Evolutionary conservation across 1,284 basidiomycete genomes (phyloP).

Genomic region (Heterobasidion irregulare): DNA sequence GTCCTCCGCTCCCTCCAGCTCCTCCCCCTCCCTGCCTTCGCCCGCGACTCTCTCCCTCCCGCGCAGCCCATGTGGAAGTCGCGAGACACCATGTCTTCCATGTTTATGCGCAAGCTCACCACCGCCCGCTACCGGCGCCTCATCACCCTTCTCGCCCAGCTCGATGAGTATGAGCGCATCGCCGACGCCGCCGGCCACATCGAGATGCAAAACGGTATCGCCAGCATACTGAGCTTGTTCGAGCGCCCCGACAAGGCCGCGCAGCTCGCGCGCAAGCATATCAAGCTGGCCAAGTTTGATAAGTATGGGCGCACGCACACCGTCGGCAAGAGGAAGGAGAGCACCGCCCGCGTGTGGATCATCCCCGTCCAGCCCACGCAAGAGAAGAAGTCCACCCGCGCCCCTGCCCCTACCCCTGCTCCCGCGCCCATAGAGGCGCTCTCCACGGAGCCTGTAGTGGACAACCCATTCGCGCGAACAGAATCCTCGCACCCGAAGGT

Average conservation of each 20-base stretch:
- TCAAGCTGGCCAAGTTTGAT: slow-evolving; percentile 58
- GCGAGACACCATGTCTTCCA: slow-evolving; percentile 46
- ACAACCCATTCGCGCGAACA: slow-evolving; percentile 8
- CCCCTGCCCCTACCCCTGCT: slow-evolving; percentile 2
- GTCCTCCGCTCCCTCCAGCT: slow-evolving; percentile 64
- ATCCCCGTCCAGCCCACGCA: slow-evolving; percentile 53
- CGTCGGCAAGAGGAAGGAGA: slow-evolving; percentile 80
- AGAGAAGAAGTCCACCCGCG: neutral
- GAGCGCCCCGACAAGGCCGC: slow-evolving; percentile 54
- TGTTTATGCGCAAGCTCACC: slow-evolving; percentile 57
- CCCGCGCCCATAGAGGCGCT: slow-evolving; percentile 9
- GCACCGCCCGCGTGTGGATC: slow-evolving; percentile 88
- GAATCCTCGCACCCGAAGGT: slow-evolving; percentile 2
- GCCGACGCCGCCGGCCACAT: slow-evolving; percentile 54
- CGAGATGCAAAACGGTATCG: slow-evolving; percentile 49
- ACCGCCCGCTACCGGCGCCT: slow-evolving; percentile 70
- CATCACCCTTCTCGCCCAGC: slow-evolving; percentile 57
- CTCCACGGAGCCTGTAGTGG: slow-evolving; percentile 4
- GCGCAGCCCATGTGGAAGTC: slow-evolving; percentile 64
- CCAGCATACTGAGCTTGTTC: slow-evolving; percentile 52
- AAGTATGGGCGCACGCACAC: slow-evolving; percentile 75
- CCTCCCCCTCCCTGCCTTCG: slow-evolving; percentile 70
- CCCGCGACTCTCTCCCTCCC: slow-evolving; percentile 50
- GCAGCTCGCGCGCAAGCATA: slow-evolving; percentile 33
- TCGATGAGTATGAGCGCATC: slow-evolving; percentile 67